These are phyloP conservation scores for Allium sativum DNA, from an alignment of 106 monocot genomes.

Conservation along the genomic window DNA sequence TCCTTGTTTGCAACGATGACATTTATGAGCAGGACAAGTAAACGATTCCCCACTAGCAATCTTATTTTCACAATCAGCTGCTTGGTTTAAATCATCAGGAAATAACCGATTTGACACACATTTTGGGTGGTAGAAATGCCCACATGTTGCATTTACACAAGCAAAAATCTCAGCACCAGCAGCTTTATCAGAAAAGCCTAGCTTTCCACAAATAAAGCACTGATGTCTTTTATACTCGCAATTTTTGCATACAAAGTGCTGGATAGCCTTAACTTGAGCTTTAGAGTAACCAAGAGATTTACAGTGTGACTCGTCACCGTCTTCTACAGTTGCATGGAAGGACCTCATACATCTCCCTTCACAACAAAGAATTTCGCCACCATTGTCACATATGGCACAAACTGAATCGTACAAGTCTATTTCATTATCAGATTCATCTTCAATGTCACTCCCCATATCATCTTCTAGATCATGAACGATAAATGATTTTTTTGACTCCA, in stretches of 20 bases:
- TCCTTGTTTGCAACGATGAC: constrained; percentile 43
- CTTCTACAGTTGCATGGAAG: constrained; percentile 55
- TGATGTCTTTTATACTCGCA: constrained; percentile 62
- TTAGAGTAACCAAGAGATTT: constrained; percentile 51
- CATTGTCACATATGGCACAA: constrained; percentile 53
- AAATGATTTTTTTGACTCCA: constrained; percentile 9
- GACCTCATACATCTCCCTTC: constrained; percentile 77
- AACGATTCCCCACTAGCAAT: constrained; percentile 50
- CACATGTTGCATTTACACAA: constrained; percentile 76
- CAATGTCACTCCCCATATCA: constrained; percentile 1
- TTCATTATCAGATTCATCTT: constrained; percentile 18
- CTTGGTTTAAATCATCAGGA: constrained; percentile 28
- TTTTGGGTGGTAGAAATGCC: constrained; percentile 78
- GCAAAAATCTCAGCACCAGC: constrained; percentile 53
- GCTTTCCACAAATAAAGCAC: constrained; percentile 71
- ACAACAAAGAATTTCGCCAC: constrained; percentile 36
- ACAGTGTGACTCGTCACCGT: constrained; percentile 46
- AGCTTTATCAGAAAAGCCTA: constrained; percentile 58
- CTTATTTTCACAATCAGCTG: constrained; percentile 32
- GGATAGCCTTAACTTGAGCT: constrained; percentile 53
- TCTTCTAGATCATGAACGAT: constrained; percentile 14
- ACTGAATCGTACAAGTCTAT: constrained; percentile 25
- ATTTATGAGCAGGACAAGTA: constrained; percentile 68
- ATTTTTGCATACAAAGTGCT: constrained; percentile 66
- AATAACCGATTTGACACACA: constrained; percentile 52